These are phyloP conservation scores for Ustilago shanxiensis DNA, from an alignment of 1,284 basidiomycete species.

Conservation along the genomic window DNA sequence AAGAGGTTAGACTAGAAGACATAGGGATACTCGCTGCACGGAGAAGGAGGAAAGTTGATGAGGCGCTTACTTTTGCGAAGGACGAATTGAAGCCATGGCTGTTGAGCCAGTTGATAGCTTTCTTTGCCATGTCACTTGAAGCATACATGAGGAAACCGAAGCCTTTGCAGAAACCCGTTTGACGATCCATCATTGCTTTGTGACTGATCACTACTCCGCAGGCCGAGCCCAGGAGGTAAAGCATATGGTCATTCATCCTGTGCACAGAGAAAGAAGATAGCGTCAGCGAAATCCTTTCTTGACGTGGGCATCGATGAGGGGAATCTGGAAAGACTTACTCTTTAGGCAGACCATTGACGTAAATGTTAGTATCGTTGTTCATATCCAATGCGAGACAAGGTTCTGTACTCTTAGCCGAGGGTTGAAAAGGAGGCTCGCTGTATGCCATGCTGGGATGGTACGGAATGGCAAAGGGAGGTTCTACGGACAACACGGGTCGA, in stretches of 20 bases:
- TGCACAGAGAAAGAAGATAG: background rate
- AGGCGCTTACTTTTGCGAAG: constrained; percentile 51
- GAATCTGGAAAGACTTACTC: constrained; percentile 36
- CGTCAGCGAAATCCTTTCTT: background rate
- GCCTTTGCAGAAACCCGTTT: constrained; percentile 63
- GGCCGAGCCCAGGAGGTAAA: constrained; percentile 52
- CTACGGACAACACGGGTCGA: background rate
- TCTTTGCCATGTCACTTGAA: constrained; percentile 48
- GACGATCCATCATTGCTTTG: constrained; percentile 63
- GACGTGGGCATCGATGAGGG: background rate
- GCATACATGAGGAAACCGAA: constrained; percentile 65
- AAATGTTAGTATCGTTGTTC: constrained; percentile 55
- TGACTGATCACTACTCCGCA: constrained; percentile 63
- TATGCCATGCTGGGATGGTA: background rate
- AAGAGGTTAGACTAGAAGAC: background rate
- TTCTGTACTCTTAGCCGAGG: constrained; percentile 7
- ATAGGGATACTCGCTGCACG: too few relatives aligned
- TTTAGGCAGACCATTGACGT: constrained; percentile 57
- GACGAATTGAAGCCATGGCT: constrained; percentile 52
- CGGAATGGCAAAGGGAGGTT: background rate
- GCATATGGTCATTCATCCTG: constrained; percentile 57
- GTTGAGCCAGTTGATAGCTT: constrained; percentile 54
- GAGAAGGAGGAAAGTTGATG: background rate
- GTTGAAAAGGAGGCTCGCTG: background rate
- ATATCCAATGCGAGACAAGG: constrained; percentile 9